Evolutionary conservation across 78 protist genomes (phyloP), one percentile per base, ranked within the genome.

Genomic region (Chrysochromulina parva): DNA sequence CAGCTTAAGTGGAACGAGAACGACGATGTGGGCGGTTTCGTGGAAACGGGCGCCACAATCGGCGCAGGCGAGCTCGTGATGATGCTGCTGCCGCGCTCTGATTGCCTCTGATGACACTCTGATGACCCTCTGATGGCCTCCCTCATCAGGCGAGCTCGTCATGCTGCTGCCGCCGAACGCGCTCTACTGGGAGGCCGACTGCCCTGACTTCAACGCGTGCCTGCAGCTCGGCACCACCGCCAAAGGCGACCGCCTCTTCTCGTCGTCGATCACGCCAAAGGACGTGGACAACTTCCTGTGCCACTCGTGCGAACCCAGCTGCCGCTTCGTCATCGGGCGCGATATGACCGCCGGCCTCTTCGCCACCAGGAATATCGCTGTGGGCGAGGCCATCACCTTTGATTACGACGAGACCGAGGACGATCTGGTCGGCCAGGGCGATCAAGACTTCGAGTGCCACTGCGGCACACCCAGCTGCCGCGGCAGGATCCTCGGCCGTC

Each of bases 231-330:
- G 4, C 38, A 38, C 1, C 73, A 38, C 47, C 73, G 1, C 50
- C 19, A n/a, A n/a, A n/a, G n/a, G n/a, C n/a, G n/a, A n/a, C n/a
- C 84, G 84, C 84, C 58, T 74, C 57, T 74, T 74, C 55, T 74
- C 84, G 54, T 74, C 84, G 57, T 74, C 84, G 84, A 6, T 74
- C 4, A 48, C 26, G 16, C 13, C 19, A 57, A 6, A 13, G 28
- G 84, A 74, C 84, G 47, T 74, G 22, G 84, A 74, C 84, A 74
- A 74, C 84, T 74, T 74, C 58, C 19, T 74, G 19, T 74, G 84
- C 55, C 84, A 74, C 58, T 74, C 84, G 48, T 74, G 84, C 55
- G 84, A 74, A 14, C 84, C 84, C 13, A 74, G 50, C 84, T 50
- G 57, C 57, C 28, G 0, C 24, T 55, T 74, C 13, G 57, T 16